These are phyloP conservation scores for Lineolata rhizophorae DNA, from an alignment of 495 filamentous ascomycete genomes.

Conservation along the genomic window DNA sequence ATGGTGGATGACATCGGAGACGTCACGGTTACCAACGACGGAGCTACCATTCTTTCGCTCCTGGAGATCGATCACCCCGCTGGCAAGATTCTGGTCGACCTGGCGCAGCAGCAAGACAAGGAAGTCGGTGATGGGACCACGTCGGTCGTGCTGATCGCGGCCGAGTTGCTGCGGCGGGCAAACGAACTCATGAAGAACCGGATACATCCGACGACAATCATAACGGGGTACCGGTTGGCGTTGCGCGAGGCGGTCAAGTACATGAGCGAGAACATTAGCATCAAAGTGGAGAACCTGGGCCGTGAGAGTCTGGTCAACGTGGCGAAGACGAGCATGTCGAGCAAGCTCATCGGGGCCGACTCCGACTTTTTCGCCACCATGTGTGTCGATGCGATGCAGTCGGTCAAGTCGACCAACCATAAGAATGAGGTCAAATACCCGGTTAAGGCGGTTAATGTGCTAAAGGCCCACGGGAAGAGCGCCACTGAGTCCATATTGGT, in stretches of 20 bases:
- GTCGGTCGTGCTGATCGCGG: slow-evolving; percentile 89
- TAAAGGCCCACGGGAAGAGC: slow-evolving; percentile 95
- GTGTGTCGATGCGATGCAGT: slow-evolving; percentile 88
- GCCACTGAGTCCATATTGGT: slow-evolving; percentile 74
- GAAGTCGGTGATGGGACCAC: slow-evolving; percentile 96
- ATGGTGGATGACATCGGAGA: slow-evolving; percentile 99
- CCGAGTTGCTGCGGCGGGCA: slow-evolving; percentile 78
- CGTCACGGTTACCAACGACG: slow-evolving; percentile 98
- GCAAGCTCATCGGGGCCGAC: slow-evolving; percentile 93
- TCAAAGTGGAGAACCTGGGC: slow-evolving; percentile 78
- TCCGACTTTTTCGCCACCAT: slow-evolving; percentile 95
- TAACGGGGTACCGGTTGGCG: slow-evolving; percentile 90
- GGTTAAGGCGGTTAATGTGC: slow-evolving; percentile 94
- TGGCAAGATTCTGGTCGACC: slow-evolving; percentile 92
- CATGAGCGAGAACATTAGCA: slow-evolving; percentile 94
- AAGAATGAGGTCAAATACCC: slow-evolving; percentile 85
- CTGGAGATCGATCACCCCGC: slow-evolving; percentile 95
- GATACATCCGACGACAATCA: slow-evolving; percentile 98
- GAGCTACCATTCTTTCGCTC: slow-evolving; percentile 84
- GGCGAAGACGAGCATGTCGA: slow-evolving; percentile 97
- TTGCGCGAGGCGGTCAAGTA: slow-evolving; percentile 93
- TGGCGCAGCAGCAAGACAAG: slow-evolving; percentile 97
- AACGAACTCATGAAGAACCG: slow-evolving; percentile 99
- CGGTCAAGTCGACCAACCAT: slow-evolving; percentile 84
- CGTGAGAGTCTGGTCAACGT: slow-evolving; percentile 82